Evolutionary conservation across 2,329 filamentous ascomycete genomes (phyloP), one percentile per base, ranked within the genome.

Genomic region (Colletotrichum neosansevieriae): DNA sequence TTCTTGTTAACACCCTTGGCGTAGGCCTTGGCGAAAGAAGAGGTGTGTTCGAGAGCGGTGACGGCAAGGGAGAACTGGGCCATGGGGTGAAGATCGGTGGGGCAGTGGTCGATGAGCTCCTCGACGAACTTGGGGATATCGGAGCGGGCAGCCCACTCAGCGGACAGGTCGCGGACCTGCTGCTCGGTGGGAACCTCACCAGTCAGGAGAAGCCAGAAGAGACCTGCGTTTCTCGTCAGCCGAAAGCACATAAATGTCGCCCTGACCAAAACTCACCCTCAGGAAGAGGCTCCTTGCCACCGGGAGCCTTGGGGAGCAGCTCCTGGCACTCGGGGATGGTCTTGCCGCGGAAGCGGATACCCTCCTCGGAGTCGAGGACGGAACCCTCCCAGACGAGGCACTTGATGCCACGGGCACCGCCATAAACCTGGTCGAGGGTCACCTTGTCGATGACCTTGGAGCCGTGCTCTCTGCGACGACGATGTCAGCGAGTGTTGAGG

Each of bases 31-130:
- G 96, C 91, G 85, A 99, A 99, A 73, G 93, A 90, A 72, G 96
- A 98, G 82, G 97, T 95, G 85, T 97, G 94, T 91, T 99, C 96
- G 79, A 99, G 94, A 79, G 96, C 96, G 76, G 92, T 97, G 77
- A 99, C 94, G 78, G 96, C 96, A 78, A 99, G 87, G 69, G 96
- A 98, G 89, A 99, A 97, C 87, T 99, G 96, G 72, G 96, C 95
- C 96, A 99, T 99, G 82, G 96, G 96, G 90, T 99, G 96, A 76
- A 99, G 93, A 83, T 97, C 94, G 86, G 88, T 96, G 76, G 96
- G 96, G 92, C 95, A 98, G 88, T 96, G 94, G 91, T 99, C 96
- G 85, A 99, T 97, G 81, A 99, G 92, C 88, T 99, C 96, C 88
- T 97, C 94, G 79, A 99, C 89, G 85, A 97, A 98, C 87, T 97